A percentile compares a stretch with the other conserved stretches of the same genome.
These are phyloP conservation scores for Lipomyces yarrowii DNA, from an alignment of 1,139 yeast genomes.

Conservation along the genomic window DNA sequence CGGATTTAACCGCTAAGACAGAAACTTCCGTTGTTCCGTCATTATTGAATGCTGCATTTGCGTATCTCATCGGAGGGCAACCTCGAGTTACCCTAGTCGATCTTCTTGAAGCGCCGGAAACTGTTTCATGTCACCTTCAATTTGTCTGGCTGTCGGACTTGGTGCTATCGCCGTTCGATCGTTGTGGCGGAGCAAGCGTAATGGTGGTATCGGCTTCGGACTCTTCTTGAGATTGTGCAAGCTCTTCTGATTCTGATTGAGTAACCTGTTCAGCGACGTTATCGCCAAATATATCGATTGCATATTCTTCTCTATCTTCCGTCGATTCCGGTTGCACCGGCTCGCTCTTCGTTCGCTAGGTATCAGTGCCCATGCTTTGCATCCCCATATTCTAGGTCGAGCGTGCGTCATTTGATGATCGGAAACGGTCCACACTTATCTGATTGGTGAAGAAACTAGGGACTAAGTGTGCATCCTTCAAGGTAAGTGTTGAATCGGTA, in stretches of 20 bases:
- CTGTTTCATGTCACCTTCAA: not conserved
- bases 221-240: not conserved
- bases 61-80: not conserved
- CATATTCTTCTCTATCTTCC: not conserved
- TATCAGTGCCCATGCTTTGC: no score
- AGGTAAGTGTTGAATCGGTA: not conserved
- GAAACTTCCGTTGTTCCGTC: no score
- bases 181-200: slow-evolving; percentile 1
- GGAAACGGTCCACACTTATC: not conserved
- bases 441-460: not conserved
- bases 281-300: not conserved
- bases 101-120: not conserved
- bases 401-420: not conserved
- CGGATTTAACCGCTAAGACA: no score
- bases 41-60: not conserved
- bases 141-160: not conserved
- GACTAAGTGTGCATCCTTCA: not conserved
- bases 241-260: not conserved
- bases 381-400: not conserved
- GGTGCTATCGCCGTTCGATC: not conserved
- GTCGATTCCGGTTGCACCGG: not conserved
- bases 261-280: not conserved
- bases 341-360: not conserved
- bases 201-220: not conserved
- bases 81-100: slow-evolving; percentile 4